Evolutionary conservation across 2,329 filamentous ascomycete genomes (phyloP), one percentile per base, ranked within the genome.

Genomic region (Paracoccidioides brasiliensis): DNA sequence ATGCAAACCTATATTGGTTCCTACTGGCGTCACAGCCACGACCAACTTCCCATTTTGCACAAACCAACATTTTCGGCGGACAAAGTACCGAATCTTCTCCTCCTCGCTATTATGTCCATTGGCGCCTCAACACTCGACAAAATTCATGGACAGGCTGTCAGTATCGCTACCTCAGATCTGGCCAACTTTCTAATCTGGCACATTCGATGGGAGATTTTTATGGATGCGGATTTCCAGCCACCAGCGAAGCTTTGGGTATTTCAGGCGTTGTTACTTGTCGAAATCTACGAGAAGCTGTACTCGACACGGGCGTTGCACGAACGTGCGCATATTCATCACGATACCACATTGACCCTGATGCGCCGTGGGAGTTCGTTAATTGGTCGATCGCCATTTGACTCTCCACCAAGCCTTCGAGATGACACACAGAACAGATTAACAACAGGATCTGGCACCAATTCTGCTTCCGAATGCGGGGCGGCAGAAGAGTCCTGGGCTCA

Each of bases 271-370:
- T 76, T 97, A 4, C 78, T 97, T 4, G 78, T 97, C 10, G 93
- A 98, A 68, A 75, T 95, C 0, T 97, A 95, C 64, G 93, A 98
- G 73, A 98, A 98, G 76, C 93, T 95, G 86, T 97, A 91, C 69
- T 93, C 90, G 42, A 95, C 91, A 0, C 81, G 90, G 60, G 85
- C 88, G 57, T 76, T 97, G 37, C 93, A 98, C 69, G 93, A 98
- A 71, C 80, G 93, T 61, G 91, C 91, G 1, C 91, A 97, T 64
- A 95, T 97, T 48, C 91, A 97, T 65, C 93, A 98, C 67, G 91
- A 91, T 12, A 96, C 91, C 0, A 96, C 90, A 0, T 83, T 98
- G 60, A 95, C 90, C 0, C 75, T 97, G 57, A 97, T 98, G 91
- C 85, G 93, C 40, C 82, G 93, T 63, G 93, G 93, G 4, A 87